These are phyloP conservation scores for Apophysomyces ossiformis DNA, from an alignment of 371 early-diverging fungal genomes.

Conservation along the genomic window DNA sequence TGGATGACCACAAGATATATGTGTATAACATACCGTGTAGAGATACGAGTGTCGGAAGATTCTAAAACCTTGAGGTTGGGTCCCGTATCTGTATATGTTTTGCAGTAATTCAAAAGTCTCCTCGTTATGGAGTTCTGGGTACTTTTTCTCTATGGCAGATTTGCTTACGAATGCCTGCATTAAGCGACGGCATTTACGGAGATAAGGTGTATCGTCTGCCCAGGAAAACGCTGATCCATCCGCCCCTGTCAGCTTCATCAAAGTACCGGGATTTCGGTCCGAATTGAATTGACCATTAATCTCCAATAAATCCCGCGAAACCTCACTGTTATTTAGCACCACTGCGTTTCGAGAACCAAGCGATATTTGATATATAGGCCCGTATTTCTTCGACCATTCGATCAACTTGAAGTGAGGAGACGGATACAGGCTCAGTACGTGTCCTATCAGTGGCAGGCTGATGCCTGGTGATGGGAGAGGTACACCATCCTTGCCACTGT, in stretches of 20 bases:
- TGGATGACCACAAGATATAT: too few species aligned
- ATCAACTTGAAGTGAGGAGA: constrained; percentile 11
- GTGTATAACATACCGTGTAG: constrained; percentile 3
- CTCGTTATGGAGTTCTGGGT: background rate
- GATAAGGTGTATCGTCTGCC: constrained; percentile 8
- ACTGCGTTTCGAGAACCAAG: background rate
- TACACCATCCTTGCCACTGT: background rate
- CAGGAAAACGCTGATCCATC: constrained; percentile 12
- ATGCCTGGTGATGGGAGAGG: constrained; percentile 2
- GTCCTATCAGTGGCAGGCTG: constrained; percentile 12
- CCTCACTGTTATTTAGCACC: constrained; percentile 7
- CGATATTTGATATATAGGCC: constrained; percentile 12
- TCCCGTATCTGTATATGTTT: background rate
- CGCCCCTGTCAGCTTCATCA: background rate
- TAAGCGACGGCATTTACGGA: constrained; percentile 13
- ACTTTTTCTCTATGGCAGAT: constrained; percentile 11
- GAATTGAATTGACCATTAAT: constrained; percentile 12
- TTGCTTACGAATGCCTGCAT: constrained; percentile 9
- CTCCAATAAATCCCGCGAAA: constrained; percentile 9
- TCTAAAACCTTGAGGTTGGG: background rate
- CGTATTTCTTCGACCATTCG: constrained; percentile 11
- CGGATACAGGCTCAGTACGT: constrained; percentile 2
- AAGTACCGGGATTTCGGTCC: background rate
- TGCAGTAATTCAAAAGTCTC: background rate
- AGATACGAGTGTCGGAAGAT: background rate